Conservation (phyloP, 2,329 filamentous ascomycete species). For the Fusarium torreyae region DNA sequence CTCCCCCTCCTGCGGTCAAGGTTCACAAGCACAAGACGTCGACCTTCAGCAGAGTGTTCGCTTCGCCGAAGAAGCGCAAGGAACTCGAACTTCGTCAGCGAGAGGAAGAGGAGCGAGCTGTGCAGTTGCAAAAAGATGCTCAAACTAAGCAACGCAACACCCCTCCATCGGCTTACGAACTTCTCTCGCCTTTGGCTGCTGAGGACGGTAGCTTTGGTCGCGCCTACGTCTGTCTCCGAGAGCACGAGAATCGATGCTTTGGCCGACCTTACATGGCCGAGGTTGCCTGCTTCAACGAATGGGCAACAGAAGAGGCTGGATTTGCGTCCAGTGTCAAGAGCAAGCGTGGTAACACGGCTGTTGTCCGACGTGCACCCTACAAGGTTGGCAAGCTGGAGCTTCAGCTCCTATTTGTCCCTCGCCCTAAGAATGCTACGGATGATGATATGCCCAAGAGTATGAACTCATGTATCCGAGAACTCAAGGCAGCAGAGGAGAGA, state of each 20-base stretch:
- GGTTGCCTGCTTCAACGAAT: conserved; percentile 97
- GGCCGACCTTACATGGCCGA: conserved; percentile 91
- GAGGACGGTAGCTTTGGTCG: conserved; percentile 95
- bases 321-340: conserved; percentile 92
- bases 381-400: conserved; percentile 95
- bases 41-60: conserved; percentile 91
- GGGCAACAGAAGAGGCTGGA: conserved; percentile 88
- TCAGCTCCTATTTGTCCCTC: conserved; percentile 94
- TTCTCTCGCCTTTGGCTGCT: conserved; percentile 87
- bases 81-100: conserved; percentile 89
- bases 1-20: conserved; percentile 73
- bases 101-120: conserved; percentile 83
- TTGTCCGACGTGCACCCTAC: conserved; percentile 91
- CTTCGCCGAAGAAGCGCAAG: conserved; percentile 96
- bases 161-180: conserved; percentile 84
- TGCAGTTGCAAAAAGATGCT: conserved; percentile 74
- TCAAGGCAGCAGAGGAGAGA: conserved; percentile 89
- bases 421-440: conserved; percentile 87
- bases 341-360: conserved; percentile 81
- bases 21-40: conserved; percentile 82
- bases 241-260: conserved; percentile 90
- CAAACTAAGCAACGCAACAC: conserved; percentile 73
- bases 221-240: conserved; percentile 93
- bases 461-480: conserved; percentile 94
- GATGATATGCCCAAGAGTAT: conserved; percentile 99